These are phyloP conservation scores for Omphalea diandra DNA, from an alignment of 441 rosid species.

Conservation along the genomic window DNA sequence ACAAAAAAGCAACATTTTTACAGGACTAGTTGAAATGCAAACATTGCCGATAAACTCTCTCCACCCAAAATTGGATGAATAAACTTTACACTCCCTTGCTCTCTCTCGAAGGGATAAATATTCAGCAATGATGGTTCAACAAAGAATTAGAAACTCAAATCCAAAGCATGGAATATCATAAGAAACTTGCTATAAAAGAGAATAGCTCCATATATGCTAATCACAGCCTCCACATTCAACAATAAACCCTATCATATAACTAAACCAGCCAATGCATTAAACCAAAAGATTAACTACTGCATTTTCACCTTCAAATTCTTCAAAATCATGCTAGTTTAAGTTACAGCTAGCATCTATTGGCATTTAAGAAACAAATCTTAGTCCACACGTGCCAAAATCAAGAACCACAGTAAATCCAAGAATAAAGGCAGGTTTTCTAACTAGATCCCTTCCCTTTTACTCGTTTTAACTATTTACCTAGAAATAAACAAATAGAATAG, in stretches of 20 bases:
- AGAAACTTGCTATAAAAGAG: background rate
- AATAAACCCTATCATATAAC: background rate
- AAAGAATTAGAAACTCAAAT: background rate
- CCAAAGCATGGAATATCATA: background rate
- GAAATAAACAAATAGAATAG: background rate
- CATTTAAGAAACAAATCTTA: no score
- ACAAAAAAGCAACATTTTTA: background rate
- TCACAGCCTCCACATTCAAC: background rate
- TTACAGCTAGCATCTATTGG: background rate
- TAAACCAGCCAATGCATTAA: background rate
- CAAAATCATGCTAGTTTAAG: no score
- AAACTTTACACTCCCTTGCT: no score
- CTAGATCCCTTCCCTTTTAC: constrained; percentile 43
- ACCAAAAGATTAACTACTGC: background rate
- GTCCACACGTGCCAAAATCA: no score
- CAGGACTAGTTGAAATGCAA: background rate
- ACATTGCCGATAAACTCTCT: background rate
- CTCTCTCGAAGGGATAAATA: background rate
- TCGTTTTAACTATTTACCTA: background rate
- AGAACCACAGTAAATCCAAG: background rate
- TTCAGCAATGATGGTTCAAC: background rate
- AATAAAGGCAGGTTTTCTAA: background rate
- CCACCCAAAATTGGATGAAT: no score
- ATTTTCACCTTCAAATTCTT: background rate
- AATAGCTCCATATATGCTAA: background rate